Evolutionary conservation across 2,329 filamentous ascomycete genomes (phyloP), one percentile per base, ranked within the genome.

Genomic region (Pezicula neosporulosa): DNA sequence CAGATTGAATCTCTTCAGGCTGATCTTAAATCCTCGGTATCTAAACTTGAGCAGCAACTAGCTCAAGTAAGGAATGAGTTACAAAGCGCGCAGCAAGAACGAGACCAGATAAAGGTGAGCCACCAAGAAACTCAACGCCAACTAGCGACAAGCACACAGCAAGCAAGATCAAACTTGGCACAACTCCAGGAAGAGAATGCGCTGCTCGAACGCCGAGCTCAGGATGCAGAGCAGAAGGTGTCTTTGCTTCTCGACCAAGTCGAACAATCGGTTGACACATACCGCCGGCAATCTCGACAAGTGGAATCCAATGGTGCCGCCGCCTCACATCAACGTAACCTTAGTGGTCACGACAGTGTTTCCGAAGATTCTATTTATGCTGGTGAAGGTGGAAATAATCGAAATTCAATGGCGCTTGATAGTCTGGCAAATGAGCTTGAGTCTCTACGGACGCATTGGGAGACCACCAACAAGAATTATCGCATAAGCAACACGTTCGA

Each of bases 381-480:
- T 24, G 62, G 68, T 33, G 74, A 81, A 50, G 74, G 71, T 47
- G 75, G 81, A 58, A 73, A 79, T 48, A 78, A 79, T 57, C 79
- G 83, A 46, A 83, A 82, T 48, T 84, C 80, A 1, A 74, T 85
- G 60, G 93, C 92, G 3, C 80, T 99, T 18, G 94, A 99, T 70
- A 94, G 87, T 57, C 81, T 99, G 21, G 93, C 94, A 10, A 90
- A 83, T 56, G 94, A 99, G 72, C 83, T 99, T 7, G 94, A 99
- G 68, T 88, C 89, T 12, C 77, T 99, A 44, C 84, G 93, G 48
- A 89, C 78, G 48, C 92, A 97, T 63, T 99, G 94, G 94, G 91
- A 97, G 72, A 90, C 87, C 37, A 96, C 91, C 12, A 97, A 93
- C 73, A 94, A 95, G 70, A 95, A 90, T 63, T 97, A 97, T 69